Evolutionary conservation across 2,329 filamentous ascomycete genomes (phyloP).

Genomic region (Cercospora nicotianae): DNA sequence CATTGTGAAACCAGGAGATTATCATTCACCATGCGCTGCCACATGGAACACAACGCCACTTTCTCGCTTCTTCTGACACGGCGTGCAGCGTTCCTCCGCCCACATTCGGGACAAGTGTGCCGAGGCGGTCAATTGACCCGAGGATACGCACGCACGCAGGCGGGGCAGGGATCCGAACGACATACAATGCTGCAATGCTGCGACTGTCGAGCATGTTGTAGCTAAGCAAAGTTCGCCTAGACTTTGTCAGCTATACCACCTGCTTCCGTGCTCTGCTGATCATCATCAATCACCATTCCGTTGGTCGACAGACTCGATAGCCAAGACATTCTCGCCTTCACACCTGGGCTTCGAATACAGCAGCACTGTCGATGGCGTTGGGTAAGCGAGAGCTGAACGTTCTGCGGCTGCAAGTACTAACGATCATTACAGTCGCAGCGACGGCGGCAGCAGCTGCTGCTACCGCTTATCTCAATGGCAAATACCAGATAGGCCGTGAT

Average conservation of each 20-base stretch:
- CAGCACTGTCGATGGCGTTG: neutral
- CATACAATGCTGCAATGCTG: neutral
- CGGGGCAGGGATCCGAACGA: slow-evolving; percentile 1
- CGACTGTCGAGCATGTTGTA: neutral
- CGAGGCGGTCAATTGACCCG: slow-evolving; percentile 8
- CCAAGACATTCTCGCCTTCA: neutral
- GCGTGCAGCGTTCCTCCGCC: neutral
- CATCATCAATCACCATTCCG: neutral
- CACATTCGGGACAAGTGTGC: neutral
- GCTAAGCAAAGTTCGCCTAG: neutral
- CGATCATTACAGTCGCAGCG: slow-evolving; percentile 7
- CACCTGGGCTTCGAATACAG: neutral
- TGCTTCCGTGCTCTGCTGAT: neutral
- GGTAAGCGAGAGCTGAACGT: neutral
- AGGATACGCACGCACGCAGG: neutral
- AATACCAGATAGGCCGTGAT: slow-evolving; percentile 66
- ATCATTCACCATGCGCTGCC: neutral
- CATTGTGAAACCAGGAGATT: neutral
- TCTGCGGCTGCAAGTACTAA: neutral
- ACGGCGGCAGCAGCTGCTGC: slow-evolving; percentile 33
- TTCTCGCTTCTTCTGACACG: slow-evolving; percentile 1
- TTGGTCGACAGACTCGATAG: neutral
- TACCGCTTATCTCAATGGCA: slow-evolving; percentile 65
- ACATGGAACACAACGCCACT: neutral
- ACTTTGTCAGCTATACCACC: slow-evolving; percentile 1